Percentiles rank a stretch among this genome's conserved stretches.
These are phyloP conservation scores for Botrytis sinoallii DNA, from an alignment of 2,329 filamentous ascomycete species.

Conservation along the genomic window DNA sequence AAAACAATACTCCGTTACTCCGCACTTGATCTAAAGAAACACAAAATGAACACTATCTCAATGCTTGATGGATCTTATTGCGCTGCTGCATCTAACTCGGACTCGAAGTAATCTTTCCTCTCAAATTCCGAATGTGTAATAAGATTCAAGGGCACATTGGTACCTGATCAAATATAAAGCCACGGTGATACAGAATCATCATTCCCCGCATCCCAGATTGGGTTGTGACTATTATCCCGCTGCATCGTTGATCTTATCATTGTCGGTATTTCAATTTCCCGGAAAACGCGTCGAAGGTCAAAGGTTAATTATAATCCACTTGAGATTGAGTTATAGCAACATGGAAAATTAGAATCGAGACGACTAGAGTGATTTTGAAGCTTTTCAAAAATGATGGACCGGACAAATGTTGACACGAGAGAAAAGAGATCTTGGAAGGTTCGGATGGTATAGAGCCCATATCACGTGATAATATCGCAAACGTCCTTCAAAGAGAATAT, in stretches of 20 bases:
- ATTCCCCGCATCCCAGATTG: neutral
- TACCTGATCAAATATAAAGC: neutral
- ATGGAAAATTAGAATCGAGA: neutral
- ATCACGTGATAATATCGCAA: neutral
- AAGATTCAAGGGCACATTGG: neutral
- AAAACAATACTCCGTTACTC: neutral
- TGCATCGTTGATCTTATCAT: slow-evolving; percentile 8
- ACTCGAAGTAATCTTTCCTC: neutral
- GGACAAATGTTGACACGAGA: neutral
- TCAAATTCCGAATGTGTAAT: neutral
- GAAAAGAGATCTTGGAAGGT: neutral
- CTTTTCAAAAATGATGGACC: neutral
- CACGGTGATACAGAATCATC: neutral
- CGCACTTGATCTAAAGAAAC: neutral
- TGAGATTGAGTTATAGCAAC: neutral
- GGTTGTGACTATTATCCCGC: neutral
- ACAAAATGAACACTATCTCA: slow-evolving; percentile 9
- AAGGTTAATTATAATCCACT: neutral
- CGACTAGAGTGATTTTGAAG: neutral
- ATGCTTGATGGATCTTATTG: neutral
- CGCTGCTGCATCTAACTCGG: neutral
- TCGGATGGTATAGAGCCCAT: neutral
- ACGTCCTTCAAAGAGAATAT: too few relatives aligned
- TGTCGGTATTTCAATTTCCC: neutral
- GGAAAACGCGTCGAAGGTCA: neutral